These are phyloP conservation scores for Rhytidhysteron rufulum DNA, from an alignment of 2,329 filamentous ascomycete genomes.

Conservation along the genomic window DNA sequence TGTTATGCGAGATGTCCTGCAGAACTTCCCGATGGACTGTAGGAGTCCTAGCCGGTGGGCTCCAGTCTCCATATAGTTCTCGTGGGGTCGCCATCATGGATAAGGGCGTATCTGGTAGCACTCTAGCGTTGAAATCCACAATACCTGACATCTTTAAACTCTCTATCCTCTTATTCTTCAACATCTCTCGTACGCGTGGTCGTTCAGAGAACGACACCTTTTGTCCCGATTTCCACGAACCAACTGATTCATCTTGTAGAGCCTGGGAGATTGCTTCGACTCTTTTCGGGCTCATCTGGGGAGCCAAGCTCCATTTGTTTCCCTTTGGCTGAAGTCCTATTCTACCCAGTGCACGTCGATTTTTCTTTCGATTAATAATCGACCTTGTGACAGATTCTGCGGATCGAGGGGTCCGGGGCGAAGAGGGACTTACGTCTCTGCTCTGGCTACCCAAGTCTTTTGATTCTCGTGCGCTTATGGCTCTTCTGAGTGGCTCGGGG, in stretches of 20 bases:
- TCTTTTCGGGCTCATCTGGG: neutral
- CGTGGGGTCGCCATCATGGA: constrained; percentile 27
- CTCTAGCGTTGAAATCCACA: constrained; percentile 12
- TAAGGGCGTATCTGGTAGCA: constrained; percentile 18
- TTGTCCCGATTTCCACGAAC: neutral
- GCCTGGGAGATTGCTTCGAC: constrained; percentile 5
- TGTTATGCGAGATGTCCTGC: constrained; percentile 4
- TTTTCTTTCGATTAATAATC: constrained; percentile 10
- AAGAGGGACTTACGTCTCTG: constrained; percentile 4
- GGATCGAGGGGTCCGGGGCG: constrained; percentile 2
- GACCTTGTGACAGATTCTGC: constrained; percentile 5
- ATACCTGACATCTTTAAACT: constrained; percentile 21
- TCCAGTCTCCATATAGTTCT: constrained; percentile 20
- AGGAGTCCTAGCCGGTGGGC: constrained; percentile 5
- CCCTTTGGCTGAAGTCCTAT: constrained; percentile 9
- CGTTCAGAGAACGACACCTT: constrained; percentile 17
- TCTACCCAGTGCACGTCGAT: constrained; percentile 9
- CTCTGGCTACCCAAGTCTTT: constrained; percentile 4
- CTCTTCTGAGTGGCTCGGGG: constrained; percentile 22
- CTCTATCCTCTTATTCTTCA: constrained; percentile 17
- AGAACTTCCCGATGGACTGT: constrained; percentile 1
- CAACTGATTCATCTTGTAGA: neutral
- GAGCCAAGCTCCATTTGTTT: constrained; percentile 10
- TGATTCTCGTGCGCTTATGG: constrained; percentile 19
- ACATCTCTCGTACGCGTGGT: constrained; percentile 18